Evolutionary conservation across 176 grass and related monocot genomes (phyloP), one percentile per base, ranked within the genome.

Genomic region (Oryza punctata): DNA sequence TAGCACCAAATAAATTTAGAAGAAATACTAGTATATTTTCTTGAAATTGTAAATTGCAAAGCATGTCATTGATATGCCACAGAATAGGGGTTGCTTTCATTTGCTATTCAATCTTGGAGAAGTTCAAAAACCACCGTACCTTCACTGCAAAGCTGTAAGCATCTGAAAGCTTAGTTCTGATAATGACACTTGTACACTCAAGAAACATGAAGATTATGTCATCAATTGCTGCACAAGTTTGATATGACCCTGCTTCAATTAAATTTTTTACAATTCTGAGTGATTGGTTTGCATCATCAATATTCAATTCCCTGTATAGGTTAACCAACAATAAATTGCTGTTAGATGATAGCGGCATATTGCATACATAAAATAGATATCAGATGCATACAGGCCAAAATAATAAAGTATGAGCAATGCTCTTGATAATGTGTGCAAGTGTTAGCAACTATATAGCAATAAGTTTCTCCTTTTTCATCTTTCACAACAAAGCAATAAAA

Each of bases 221-320:
- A 88, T 98, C 83, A 80, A 84, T 83, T 68, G 69, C 81, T 61
- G 89, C 72, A 88, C 49, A 91, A 76, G 88, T 82, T 54, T 95
- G 82, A 69, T 76, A 86, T 50, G 87, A 87, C 6, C 89, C 91
- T 18, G 85, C 79, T 63, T 94, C 87, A 88, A 98, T 88, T 65
- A 98, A 75, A 86, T 95, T 98, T 86, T 84, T 89, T 43, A 95
- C 80, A 87, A 98, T 89, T 85, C 89, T 89, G 21, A 98, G 89
- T 63, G 93, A 85, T 76, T 98, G 96, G 54, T 91, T 93, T 64
- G 82, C 85, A 45, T 32, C 82, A 78, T 98, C 91, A 65, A 93
- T 84, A 74, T 86, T 82, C 73, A 91, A 21, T 80, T 92, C 91
- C 91, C 96, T 95, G 82, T 80, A 43, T 83, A 87, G 82, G 44